phyloP scores from a whole-genome alignment of 2,329 filamentous ascomycete genomes.

The Fusarium kyushuense region DNA sequence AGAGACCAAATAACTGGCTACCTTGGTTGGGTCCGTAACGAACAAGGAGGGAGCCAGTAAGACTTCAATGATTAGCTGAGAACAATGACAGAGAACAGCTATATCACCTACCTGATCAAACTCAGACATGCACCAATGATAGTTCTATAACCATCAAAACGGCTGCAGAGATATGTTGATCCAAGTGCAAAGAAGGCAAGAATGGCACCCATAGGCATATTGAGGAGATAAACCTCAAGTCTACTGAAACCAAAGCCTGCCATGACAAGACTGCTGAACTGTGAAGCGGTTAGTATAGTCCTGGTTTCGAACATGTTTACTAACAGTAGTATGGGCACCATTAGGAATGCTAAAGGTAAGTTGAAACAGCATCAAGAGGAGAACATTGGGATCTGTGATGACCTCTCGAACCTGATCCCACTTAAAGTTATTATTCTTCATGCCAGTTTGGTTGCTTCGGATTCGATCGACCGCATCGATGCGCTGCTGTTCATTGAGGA shows the following conservation, averaged over 20 bases:
- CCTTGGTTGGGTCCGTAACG: constrained; percentile 37
- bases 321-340: constrained; percentile 39
- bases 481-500: constrained; percentile 34
- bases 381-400: constrained; percentile 37
- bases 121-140: constrained; percentile 34
- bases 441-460: constrained; percentile 38
- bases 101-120: constrained; percentile 31
- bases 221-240: constrained; percentile 41
- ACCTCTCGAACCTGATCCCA: constrained; percentile 43
- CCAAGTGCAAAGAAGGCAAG: constrained; percentile 35
- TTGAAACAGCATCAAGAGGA: constrained; percentile 40
- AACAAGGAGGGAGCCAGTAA: constrained; percentile 39
- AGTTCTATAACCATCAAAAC: constrained; percentile 36
- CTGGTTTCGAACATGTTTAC: accelerated
- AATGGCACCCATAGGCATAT: constrained; percentile 42
- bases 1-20: constrained; percentile 28
- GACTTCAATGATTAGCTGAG: neutral
- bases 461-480: constrained; percentile 33
- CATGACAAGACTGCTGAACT: constrained; percentile 46
- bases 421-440: constrained; percentile 39
- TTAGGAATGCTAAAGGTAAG: constrained; percentile 40
- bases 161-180: constrained; percentile 38
- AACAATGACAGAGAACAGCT: accelerated
- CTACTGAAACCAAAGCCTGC: constrained; percentile 38
- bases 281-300: neutral